Percentiles rank a stretch among this genome's conserved stretches.
Conservation (phyloP, 2,329 filamentous ascomycete species). For the Hymenoscyphus occultus region DNA sequence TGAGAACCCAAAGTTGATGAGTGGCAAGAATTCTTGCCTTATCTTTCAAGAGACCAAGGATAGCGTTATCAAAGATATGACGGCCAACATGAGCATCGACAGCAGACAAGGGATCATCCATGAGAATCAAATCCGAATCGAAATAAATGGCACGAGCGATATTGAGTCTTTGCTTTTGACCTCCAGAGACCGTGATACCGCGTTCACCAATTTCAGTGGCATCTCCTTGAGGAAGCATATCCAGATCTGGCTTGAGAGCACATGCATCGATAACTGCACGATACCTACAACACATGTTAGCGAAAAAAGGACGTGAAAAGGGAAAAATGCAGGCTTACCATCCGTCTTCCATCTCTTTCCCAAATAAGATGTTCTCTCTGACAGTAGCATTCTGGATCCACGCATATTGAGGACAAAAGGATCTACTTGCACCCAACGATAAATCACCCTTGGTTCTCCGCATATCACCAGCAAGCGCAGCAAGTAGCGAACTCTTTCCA, state of each 20-base stretch:
- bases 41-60: slow-evolving; percentile 80
- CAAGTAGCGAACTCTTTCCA: slow-evolving; percentile 86
- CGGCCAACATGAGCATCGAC: slow-evolving; percentile 69
- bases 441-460: slow-evolving; percentile 73
- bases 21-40: slow-evolving; percentile 92
- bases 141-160: slow-evolving; percentile 81
- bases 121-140: slow-evolving; percentile 63
- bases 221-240: slow-evolving; percentile 90
- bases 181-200: slow-evolving; percentile 91
- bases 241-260: slow-evolving; percentile 78
- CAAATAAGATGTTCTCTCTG: slow-evolving; percentile 86
- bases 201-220: slow-evolving; percentile 91
- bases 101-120: slow-evolving; percentile 68
- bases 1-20: slow-evolving; percentile 91
- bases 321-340: slow-evolving; percentile 49
- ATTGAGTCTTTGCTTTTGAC: slow-evolving; percentile 92
- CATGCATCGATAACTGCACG: slow-evolving; percentile 64
- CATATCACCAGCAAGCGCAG: slow-evolving; percentile 92
- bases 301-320: slow-evolving; percentile 39
- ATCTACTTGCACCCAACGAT: slow-evolving; percentile 72
- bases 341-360: slow-evolving; percentile 67
- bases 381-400: slow-evolving; percentile 96
- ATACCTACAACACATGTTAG: slow-evolving; percentile 45
- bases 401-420: slow-evolving; percentile 93
- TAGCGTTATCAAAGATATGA: slow-evolving; percentile 89